These are phyloP conservation scores for Hymenoscyphus linearis DNA, from an alignment of 2,329 filamentous ascomycete species.

Conservation along the genomic window DNA sequence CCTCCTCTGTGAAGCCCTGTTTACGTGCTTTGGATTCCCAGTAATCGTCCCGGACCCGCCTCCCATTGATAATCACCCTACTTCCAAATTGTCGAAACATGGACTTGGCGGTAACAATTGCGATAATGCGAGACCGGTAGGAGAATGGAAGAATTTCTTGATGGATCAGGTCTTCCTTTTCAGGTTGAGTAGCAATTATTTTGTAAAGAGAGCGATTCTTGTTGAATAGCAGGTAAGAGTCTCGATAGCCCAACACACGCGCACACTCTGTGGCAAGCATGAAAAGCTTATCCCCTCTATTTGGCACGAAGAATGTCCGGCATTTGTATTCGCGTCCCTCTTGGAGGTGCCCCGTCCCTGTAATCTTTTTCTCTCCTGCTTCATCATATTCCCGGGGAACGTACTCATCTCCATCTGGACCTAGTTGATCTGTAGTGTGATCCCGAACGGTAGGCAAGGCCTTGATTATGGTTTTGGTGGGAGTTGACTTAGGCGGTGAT, in stretches of 20 bases:
- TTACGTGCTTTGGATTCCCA: conserved; percentile 97
- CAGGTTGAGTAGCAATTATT: conserved; percentile 91
- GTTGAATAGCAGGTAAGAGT: conserved; percentile 98
- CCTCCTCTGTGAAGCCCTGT: conserved; percentile 96
- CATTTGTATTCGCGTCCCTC: conserved; percentile 87
- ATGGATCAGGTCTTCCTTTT: conserved; percentile 93
- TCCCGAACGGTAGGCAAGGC: conserved; percentile 92
- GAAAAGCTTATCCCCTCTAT: conserved; percentile 88
- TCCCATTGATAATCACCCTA: conserved; percentile 82
- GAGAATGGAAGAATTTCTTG: conserved; percentile 97
- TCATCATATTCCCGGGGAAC: conserved; percentile 90
- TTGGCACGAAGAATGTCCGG: conserved; percentile 86
- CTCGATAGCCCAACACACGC: conserved; percentile 84
- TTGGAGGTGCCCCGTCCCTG: conserved; percentile 72
- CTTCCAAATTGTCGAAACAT: conserved; percentile 99
- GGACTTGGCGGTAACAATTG: conserved; percentile 92
- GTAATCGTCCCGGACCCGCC: conserved; percentile 93
- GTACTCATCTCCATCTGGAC: conserved; percentile 86
- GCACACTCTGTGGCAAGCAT: conserved; percentile 99
- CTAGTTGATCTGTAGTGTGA: conserved; percentile 94
- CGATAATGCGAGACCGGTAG: conserved; percentile 96
- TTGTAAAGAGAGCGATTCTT: conserved; percentile 96
- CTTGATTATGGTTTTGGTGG: conserved; percentile 81
- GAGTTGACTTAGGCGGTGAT: conserved; percentile 71
- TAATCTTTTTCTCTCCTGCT: conserved; percentile 89